Conservation (phyloP, 805 yeast genomes). For the Sugiyamaella americana region DNA sequence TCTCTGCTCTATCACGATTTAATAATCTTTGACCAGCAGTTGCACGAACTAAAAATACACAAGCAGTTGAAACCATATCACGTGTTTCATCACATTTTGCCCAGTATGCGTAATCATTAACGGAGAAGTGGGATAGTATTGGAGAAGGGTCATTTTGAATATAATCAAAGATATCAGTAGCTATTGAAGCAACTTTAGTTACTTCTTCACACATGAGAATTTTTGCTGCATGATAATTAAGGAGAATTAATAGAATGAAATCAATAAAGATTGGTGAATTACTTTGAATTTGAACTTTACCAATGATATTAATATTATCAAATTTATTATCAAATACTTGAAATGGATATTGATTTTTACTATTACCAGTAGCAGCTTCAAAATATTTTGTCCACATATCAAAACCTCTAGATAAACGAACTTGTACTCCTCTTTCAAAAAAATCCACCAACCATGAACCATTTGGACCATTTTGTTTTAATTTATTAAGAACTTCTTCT, state of each 20-base stretch:
- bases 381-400: conserved; percentile 29
- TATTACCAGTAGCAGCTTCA: conserved; percentile 24
- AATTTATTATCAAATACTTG: conserved; percentile 14
- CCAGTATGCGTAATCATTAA: conserved; percentile 18
- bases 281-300: conserved; percentile 11
- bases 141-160: conserved; percentile 1
- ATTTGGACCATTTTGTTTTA: not conserved
- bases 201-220: conserved; percentile 29
- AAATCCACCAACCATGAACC: conserved; percentile 13
- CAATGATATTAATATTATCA: conserved; percentile 18
- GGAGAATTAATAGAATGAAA: conserved; percentile 24
- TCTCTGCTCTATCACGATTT: conserved; percentile 15
- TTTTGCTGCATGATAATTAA: conserved; percentile 27
- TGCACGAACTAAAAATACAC: conserved; percentile 25
- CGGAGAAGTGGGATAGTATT: conserved; percentile 3
- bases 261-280: conserved; percentile 20
- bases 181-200: conserved; percentile 26
- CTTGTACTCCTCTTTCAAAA: conserved; percentile 24
- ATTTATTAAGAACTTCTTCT: conserved; percentile 7
- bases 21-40: conserved; percentile 22
- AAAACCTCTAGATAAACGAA: conserved; percentile 28
- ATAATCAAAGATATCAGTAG: conserved; percentile 21
- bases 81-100: conserved; percentile 25
- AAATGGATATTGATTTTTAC: conserved; percentile 24
- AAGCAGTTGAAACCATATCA: conserved; percentile 24